phyloP scores from a whole-genome alignment of 176 grass and related monocot species.

The Triticum monococcum region DNA sequence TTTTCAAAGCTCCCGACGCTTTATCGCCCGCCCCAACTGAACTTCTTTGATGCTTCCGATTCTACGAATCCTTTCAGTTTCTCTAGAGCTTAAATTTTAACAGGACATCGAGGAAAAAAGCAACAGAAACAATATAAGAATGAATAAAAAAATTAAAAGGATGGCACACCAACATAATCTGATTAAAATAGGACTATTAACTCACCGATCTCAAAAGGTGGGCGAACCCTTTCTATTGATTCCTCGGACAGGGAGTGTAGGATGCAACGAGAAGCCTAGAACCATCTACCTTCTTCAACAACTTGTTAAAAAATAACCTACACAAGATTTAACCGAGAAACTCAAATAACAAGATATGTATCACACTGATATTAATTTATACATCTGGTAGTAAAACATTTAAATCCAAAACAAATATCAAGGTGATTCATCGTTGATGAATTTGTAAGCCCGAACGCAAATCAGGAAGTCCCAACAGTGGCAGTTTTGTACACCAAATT shows the following conservation, averaged over 20 bases:
- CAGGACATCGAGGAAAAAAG: no score
- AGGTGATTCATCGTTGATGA: not conserved
- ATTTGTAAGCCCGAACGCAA: not conserved
- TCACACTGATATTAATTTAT: not conserved
- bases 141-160: no score
- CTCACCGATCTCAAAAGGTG: constrained; percentile 57
- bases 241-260: constrained; percentile 52
- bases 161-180: no score
- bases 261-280: constrained; percentile 31
- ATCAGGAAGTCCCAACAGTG: not conserved
- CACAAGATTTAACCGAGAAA: constrained; percentile 24
- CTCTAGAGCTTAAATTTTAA: constrained; percentile 46
- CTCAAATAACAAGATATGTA: not conserved
- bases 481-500: not conserved
- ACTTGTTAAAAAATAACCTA: constrained; percentile 75
- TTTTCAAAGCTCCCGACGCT: constrained; percentile 35
- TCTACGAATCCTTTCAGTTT: constrained; percentile 69
- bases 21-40: constrained; percentile 24
- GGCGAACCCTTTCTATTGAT: constrained; percentile 57
- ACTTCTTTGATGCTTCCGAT: constrained; percentile 56
- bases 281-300: constrained; percentile 76
- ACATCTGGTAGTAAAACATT: constrained; percentile 1
- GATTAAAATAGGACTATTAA: not conserved
- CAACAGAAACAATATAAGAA: no score
- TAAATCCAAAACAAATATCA: not conserved